A percentile compares a stretch with the other conserved stretches of the same genome.
Conservation (phyloP, 139 green algal genomes). For the Gonium pectorale region DNA sequence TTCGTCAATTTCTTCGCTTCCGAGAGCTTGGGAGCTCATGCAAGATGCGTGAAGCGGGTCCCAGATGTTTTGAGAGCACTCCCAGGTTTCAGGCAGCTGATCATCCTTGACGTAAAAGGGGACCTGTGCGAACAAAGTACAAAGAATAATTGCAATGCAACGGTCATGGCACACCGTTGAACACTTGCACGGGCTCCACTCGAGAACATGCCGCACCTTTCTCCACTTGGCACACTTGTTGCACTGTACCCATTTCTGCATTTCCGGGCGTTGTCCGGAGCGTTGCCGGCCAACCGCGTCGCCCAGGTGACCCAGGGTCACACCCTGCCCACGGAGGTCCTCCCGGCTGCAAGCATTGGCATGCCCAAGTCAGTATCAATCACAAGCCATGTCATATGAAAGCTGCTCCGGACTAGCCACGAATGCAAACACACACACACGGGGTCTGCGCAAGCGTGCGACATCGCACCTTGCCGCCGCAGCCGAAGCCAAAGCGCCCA, state of each 20-base stretch:
- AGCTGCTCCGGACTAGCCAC: neutral
- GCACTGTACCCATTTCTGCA: conserved; percentile 94
- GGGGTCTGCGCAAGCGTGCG: neutral
- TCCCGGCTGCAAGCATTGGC: neutral
- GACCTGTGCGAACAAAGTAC: conserved; percentile 57
- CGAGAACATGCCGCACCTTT: conserved; percentile 63
- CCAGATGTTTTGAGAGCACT: conserved; percentile 83
- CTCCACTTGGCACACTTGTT: conserved; percentile 84
- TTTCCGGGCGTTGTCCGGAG: conserved; percentile 14
- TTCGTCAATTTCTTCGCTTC: conserved; percentile 79
- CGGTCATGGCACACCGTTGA: neutral
- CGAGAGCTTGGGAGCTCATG: conserved; percentile 71
- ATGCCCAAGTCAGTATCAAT: neutral
- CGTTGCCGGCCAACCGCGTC: neutral
- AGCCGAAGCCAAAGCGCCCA: neutral
- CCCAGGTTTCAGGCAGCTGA: conserved; percentile 82
- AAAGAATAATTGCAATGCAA: neutral
- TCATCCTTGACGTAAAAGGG: conserved; percentile 79
- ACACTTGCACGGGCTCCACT: neutral
- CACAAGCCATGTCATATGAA: neutral
- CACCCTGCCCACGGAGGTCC: conserved; percentile 12
- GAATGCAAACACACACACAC: neutral
- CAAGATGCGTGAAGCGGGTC: conserved; percentile 72
- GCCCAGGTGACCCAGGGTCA: neutral
- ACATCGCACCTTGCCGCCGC: conserved; percentile 22